Base-by-base conservation (phyloP, 768 basidiomycete species). In the Rhodotorula paludigena region DNA sequence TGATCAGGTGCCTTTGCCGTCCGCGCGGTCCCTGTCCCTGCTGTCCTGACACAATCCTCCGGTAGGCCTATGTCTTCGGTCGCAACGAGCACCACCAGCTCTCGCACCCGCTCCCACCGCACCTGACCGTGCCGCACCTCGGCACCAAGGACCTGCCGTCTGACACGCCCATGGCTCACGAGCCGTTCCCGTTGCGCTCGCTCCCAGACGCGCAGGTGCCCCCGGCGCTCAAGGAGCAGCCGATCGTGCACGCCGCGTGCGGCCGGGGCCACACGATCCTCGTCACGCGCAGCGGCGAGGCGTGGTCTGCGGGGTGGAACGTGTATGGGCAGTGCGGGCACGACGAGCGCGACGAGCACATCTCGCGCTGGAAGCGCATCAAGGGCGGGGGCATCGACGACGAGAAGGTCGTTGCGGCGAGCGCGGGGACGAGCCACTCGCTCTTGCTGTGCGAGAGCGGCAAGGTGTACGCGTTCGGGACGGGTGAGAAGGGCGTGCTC, bases 401-500 rank as follows among this genome's bases (percentile, higher is more conserved):
- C 7, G 88, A 89, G 73, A 82, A 82, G 59, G 84, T 87, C 61
- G 78, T 88, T 42, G 83, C 87, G 76, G 91, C 86, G 32, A 84
- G 86, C 11, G 90, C 89, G 0, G 94, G 94, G 0, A 81, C 89
- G 60, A 86, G 84, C 3, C 96, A 96, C 79, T 89, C 90, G 0
- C 76, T 92, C 11, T 84, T 93, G 53, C 81, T 97, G 65, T 89
- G 90, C 4, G 85, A 86, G 57, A 83, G 83, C n/a, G 94, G 55
- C 39, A 56, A 73, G 89, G 90, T 94, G 5, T 97, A 88, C 74
- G 83, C 90, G 2, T 88, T 92, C 70, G 94, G 94, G 41, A 92
- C 89, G 57, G 90, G 86, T 30, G 92, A 96, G 78, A 86, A 90
- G 65, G 94, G 94, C 2, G 93, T 96, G 72, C 81, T 97, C 0